phyloP scores from a whole-genome alignment of 2,329 filamentous ascomycete genomes.

The Pseudogymnoascus sp. region DNA sequence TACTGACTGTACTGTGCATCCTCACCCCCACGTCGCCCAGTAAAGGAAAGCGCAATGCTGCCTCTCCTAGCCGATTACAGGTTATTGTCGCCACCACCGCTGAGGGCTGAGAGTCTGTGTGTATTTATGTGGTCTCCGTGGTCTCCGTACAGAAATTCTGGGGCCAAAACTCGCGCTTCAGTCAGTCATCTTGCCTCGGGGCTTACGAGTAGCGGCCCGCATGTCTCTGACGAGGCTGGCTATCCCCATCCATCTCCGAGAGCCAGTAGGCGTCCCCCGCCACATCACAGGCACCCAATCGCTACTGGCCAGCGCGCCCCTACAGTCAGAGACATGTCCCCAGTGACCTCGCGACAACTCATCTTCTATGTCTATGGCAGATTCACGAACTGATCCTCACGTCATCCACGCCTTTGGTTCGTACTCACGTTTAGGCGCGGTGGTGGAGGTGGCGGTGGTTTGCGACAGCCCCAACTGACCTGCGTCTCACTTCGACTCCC shows the following conservation, averaged over 20 bases:
- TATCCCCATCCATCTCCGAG: background rate
- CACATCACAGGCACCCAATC: slow-evolving; percentile 7
- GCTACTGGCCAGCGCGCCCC: background rate
- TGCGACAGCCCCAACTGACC: slow-evolving; percentile 1
- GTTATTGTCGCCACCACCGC: background rate
- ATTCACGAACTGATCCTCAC: background rate
- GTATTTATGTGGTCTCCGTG: background rate
- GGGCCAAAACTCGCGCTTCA: background rate
- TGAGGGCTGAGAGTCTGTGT: background rate
- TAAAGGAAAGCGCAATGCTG: background rate
- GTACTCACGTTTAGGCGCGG: slow-evolving; percentile 2
- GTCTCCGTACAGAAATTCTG: background rate
- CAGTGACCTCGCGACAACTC: background rate
- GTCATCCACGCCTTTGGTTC: background rate
- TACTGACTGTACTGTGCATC: background rate
- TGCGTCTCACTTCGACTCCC: slow-evolving; percentile 4
- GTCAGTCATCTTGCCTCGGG: slow-evolving; percentile 3
- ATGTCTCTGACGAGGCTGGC: background rate
- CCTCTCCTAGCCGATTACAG: background rate
- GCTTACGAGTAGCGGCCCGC: background rate
- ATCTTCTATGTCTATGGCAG: background rate
- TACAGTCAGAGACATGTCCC: background rate
- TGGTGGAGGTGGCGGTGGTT: slow-evolving; percentile 6
- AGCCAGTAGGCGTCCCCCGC: background rate
- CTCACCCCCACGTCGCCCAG: background rate